Evolutionary conservation across 768 basidiomycete genomes (phyloP).

Genomic region (Tubosaeta sp.): DNA sequence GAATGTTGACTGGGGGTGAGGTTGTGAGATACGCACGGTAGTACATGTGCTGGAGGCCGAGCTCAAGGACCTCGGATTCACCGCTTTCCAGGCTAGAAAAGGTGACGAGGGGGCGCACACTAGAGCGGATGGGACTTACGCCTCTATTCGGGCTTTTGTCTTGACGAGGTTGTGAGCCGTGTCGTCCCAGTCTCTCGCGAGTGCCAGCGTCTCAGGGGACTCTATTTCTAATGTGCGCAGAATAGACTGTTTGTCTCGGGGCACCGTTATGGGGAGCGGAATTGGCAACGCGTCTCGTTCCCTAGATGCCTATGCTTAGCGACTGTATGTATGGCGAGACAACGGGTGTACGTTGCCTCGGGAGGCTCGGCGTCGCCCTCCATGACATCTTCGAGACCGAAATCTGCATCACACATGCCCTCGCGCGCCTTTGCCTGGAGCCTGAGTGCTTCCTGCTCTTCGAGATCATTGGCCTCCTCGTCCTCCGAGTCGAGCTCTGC

Average conservation of each 20-base stretch:
- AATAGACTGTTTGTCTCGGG: constrained; percentile 55
- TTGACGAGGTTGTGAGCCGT: constrained; percentile 50
- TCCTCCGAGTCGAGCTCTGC: constrained; percentile 77
- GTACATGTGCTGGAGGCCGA: constrained; percentile 78
- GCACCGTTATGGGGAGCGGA: constrained; percentile 25
- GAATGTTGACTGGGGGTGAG: background rate
- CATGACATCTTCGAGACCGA: constrained; percentile 66
- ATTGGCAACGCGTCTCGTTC: constrained; percentile 6
- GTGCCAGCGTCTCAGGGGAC: constrained; percentile 72
- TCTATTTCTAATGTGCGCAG: constrained; percentile 70
- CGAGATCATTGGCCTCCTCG: constrained; percentile 83
- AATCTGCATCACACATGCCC: constrained; percentile 72
- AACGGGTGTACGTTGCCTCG: constrained; percentile 25
- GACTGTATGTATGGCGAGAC: background rate
- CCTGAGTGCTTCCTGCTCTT: constrained; percentile 81
- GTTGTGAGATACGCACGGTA: constrained; percentile 65
- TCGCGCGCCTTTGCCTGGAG: constrained; percentile 74
- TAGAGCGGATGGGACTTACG: constrained; percentile 38
- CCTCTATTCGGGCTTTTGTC: constrained; percentile 48
- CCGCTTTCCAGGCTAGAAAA: constrained; percentile 44
- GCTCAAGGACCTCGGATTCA: constrained; percentile 48
- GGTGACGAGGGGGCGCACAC: background rate
- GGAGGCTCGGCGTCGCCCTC: constrained; percentile 32
- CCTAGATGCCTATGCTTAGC: constrained; percentile 15
- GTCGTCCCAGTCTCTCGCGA: constrained; percentile 83